phyloP scores from a whole-genome alignment of 202 grass and related monocot species.

The Zoysia matrella region DNA sequence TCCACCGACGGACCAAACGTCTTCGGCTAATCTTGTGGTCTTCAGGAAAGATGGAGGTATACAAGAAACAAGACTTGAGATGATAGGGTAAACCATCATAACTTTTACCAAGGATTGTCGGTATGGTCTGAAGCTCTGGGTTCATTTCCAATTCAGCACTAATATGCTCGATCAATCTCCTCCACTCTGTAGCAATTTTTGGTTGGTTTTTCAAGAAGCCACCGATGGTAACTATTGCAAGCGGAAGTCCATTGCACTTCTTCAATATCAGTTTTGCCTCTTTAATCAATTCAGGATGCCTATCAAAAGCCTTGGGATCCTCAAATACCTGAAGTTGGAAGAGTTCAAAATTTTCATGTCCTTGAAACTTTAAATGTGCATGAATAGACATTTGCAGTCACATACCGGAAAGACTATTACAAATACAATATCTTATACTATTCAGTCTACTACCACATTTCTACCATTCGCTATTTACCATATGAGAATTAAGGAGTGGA shows the following conservation, averaged over 20 bases:
- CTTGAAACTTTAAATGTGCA: neutral
- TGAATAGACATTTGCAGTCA: neutral
- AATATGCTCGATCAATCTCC: neutral
- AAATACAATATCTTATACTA: too few relatives aligned
- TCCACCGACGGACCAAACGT: slow-evolving; percentile 14
- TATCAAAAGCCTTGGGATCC: neutral
- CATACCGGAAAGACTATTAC: neutral
- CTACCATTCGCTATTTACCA: too few relatives aligned
- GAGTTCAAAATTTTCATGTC: neutral
- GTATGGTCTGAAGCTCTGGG: neutral
- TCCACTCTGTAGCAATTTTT: neutral
- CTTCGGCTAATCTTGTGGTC: too few relatives aligned
- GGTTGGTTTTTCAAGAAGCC: neutral
- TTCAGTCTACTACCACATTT: too few relatives aligned
- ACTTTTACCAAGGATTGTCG: neutral
- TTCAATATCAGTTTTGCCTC: slow-evolving; percentile 1
- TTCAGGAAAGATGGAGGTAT: too few relatives aligned
- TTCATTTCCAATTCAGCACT: slow-evolving; percentile 14
- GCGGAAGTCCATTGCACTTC: slow-evolving; percentile 32
- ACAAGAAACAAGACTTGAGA: too few relatives aligned
- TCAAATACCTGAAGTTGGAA: slow-evolving; percentile 5
- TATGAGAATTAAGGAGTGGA: too few relatives aligned
- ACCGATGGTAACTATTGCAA: slow-evolving; percentile 18
- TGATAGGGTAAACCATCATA: too few relatives aligned
- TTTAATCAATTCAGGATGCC: neutral